phyloP scores from a whole-genome alignment of 75 land plant species.

The Cunninghamia lanceolata region DNA sequence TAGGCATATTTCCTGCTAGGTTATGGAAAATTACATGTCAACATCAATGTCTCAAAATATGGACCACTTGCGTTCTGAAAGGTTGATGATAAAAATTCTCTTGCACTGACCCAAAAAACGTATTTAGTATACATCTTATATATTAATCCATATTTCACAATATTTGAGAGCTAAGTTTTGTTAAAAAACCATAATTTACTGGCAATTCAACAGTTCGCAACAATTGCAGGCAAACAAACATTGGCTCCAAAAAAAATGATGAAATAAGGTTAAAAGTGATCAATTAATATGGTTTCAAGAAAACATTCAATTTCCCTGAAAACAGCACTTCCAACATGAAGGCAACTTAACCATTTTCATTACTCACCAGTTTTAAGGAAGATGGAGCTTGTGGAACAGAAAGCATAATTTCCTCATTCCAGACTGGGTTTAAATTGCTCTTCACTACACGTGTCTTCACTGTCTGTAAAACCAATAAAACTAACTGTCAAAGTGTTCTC shows the following conservation, averaged over 20 bases:
- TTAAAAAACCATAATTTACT: neutral
- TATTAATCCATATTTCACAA: neutral
- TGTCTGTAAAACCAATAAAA: slow-evolving; percentile 38
- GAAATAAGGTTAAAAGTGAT: neutral
- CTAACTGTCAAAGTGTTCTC: neutral
- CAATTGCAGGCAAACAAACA: neutral
- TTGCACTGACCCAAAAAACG: no score
- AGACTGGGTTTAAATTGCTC: slow-evolving; percentile 76
- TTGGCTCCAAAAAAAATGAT: neutral
- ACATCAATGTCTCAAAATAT: no score
- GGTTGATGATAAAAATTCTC: no score
- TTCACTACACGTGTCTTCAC: slow-evolving; percentile 66
- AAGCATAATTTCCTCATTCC: slow-evolving; percentile 76
- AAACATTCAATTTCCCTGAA: neutral
- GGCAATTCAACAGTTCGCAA: neutral
- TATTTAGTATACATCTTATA: neutral
- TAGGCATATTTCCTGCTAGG: neutral
- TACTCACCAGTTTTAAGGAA: slow-evolving; percentile 70
- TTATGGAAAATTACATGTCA: neutral
- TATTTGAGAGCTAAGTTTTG: neutral
- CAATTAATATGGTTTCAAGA: neutral
- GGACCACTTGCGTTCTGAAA: no score
- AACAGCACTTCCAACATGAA: neutral
- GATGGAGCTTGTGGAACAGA: slow-evolving; percentile 65
- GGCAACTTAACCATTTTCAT: neutral